Evolutionary conservation across 2,329 filamentous ascomycete genomes (phyloP).

Genomic region (Pseudovirgaria hyperparasitica): DNA sequence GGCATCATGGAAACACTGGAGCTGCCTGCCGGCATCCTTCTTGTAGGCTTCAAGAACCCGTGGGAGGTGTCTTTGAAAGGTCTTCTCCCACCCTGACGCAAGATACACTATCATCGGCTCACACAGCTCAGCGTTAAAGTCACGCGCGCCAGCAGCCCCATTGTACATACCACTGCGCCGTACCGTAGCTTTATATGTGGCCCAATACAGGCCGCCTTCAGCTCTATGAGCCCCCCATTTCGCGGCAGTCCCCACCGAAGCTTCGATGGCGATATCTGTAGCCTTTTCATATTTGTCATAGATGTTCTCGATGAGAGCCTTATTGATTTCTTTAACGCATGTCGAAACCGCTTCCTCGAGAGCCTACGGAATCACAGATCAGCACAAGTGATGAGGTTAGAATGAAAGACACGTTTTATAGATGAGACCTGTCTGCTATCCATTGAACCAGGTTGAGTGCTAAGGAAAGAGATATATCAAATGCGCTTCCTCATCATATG

Average conservation of each 20-base stretch:
- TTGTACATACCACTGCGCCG: constrained; percentile 36
- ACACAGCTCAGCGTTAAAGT: constrained; percentile 29
- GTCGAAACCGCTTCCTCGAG: constrained; percentile 29
- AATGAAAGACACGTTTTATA: neutral
- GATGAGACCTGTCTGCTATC: too few relatives aligned
- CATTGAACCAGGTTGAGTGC: too few relatives aligned
- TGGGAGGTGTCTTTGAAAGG: constrained; percentile 31
- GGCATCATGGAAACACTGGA: constrained; percentile 29
- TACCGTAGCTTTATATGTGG: constrained; percentile 45
- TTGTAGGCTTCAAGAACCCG: constrained; percentile 26
- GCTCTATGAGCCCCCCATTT: constrained; percentile 24
- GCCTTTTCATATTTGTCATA: constrained; percentile 31
- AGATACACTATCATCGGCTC: constrained; percentile 28
- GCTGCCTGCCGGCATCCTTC: constrained; percentile 14
- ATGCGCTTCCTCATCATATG: too few relatives aligned
- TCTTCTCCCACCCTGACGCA: constrained; percentile 30
- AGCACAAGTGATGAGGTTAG: constrained; percentile 1
- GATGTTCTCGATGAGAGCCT: constrained; percentile 32
- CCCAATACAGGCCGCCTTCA: constrained; percentile 36
- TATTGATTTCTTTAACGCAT: constrained; percentile 26
- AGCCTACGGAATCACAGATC: constrained; percentile 10
- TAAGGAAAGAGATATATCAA: too few relatives aligned
- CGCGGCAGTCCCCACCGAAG: constrained; percentile 19
- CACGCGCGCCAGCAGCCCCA: constrained; percentile 24
- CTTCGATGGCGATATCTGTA: constrained; percentile 25